Evolutionary conservation across 2,329 filamentous ascomycete species (phyloP).

Genomic region (Atkinsonella hypoxylon): DNA sequence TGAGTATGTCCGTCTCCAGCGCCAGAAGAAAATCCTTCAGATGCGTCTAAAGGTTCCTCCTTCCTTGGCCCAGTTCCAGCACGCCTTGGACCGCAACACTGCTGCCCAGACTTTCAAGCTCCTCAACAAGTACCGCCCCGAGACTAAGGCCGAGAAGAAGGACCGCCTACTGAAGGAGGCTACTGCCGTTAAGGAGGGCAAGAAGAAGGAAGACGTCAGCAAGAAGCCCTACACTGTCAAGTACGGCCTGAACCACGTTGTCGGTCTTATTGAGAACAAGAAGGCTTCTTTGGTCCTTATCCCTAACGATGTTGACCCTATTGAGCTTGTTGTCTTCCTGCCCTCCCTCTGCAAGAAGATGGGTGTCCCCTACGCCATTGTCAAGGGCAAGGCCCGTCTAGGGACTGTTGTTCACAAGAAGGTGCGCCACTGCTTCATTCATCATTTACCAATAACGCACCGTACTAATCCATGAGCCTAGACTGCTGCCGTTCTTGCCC

Average conservation of each 20-base stretch:
- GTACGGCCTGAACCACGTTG: conserved; percentile 99
- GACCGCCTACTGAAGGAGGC: conserved; percentile 98
- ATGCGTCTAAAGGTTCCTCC: conserved; percentile 97
- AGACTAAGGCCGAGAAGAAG: conserved; percentile 99
- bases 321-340: conserved; percentile 98
- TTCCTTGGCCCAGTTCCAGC: conserved; percentile 93
- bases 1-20: conserved; percentile 96
- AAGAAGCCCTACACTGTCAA: conserved; percentile 99
- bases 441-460: too few relatives aligned
- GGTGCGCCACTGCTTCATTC: conserved; percentile 33
- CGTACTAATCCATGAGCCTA: conserved; percentile 19
- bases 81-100: conserved; percentile 92
- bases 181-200: conserved; percentile 92
- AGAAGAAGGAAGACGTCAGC: conserved; percentile 99
- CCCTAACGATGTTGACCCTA: conserved; percentile 98
- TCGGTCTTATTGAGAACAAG: conserved; percentile 97
- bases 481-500: conserved; percentile 90
- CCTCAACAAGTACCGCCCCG: conserved; percentile 99
- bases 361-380: conserved; percentile 97
- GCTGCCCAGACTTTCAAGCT: conserved; percentile 97
- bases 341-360: conserved; percentile 99
- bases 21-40: conserved; percentile 89
- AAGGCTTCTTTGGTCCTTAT: conserved; percentile 97
- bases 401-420: conserved; percentile 99
- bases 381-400: conserved; percentile 99